Base-by-base conservation (phyloP, 257 asterid genomes). In the Forsythia suspensa region DNA sequence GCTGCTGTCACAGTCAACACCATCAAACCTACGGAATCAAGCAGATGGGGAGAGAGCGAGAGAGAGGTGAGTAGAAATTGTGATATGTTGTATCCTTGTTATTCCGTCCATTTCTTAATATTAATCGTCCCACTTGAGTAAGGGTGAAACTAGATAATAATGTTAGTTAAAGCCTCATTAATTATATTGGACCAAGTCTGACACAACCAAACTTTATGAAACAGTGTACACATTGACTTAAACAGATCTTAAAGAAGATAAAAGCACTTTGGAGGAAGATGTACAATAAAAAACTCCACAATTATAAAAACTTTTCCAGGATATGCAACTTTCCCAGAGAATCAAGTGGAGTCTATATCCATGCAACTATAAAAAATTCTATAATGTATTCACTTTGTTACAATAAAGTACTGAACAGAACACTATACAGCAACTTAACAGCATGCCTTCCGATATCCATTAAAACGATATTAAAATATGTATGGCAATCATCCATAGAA, bases 211-310 rank as follows among this genome's bases (percentile, higher is more conserved):
- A 59, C 67, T 59, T 59, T 20, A 59, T 59, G 37, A 59, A 59
- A 59, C 67, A 20, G 9, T 59, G 67, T 8, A 59, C 67, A 59
- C 7, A 20, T 24, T 63, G 39, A 63, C 40, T 63, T 24, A 21
- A 57, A 63, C 37, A 29, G 8, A 24, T 29, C 8, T 63, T 29
- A 21, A 29, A 63, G 70, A 63, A 63, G 39, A 51, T 13, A 68
- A 71, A 68, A 37, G 43, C 72, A 79, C 43, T 70, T 76, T 41
- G 44, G 12, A 37, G 41, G 71, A 76, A 69, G 70, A 73, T 59
- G 67, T 63, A 73, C 51, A 43, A 71, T 40, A 44, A 38, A 18
- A 1, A 6, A 36, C 24, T 71, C 34, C 12, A 40, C 59, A 43
- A 20, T 29, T 40, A 43, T 21, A 20, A 42, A 71, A 36, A 36